phyloP scores from a whole-genome alignment of 164 flowering plant species.

The Buxus sempervirens region DNA sequence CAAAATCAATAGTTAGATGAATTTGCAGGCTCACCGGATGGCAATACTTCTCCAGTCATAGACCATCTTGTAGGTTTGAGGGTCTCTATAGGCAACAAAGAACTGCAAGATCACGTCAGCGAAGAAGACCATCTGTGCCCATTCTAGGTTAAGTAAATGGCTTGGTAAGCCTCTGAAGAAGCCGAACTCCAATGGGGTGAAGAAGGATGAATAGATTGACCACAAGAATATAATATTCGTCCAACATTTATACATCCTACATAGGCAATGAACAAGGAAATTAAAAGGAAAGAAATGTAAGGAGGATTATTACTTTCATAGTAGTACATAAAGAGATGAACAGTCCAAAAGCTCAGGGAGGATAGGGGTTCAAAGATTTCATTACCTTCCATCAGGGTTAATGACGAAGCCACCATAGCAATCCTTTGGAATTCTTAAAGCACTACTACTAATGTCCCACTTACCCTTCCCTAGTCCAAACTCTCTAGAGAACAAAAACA shows the following conservation, averaged over 20 bases:
- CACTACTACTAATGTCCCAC: constrained; percentile 1
- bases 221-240: constrained; percentile 50
- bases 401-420: constrained; percentile 17
- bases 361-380: no score
- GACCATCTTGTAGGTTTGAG: constrained; percentile 39
- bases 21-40: constrained; percentile 35
- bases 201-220: no score
- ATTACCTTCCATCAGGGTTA: constrained; percentile 23
- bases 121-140: constrained; percentile 48
- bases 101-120: constrained; percentile 50
- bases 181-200: constrained; percentile 65
- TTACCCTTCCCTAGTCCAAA: constrained; percentile 7
- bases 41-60: constrained; percentile 41
- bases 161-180: constrained; percentile 68
- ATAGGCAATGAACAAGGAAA: background rate
- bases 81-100: constrained; percentile 51
- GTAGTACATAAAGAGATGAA: no score
- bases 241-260: constrained; percentile 31
- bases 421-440: constrained; percentile 4
- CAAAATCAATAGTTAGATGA: no score
- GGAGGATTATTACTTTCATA: no score
- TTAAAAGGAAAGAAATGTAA: no score
- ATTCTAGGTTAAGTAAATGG: constrained; percentile 43
- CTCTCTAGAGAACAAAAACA: no score
- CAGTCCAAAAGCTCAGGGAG: no score